Percentiles rank a stretch among this genome's conserved stretches.
Evolutionary conservation across 768 basidiomycete genomes (phyloP).

Genomic region (Obba rivulosa): DNA sequence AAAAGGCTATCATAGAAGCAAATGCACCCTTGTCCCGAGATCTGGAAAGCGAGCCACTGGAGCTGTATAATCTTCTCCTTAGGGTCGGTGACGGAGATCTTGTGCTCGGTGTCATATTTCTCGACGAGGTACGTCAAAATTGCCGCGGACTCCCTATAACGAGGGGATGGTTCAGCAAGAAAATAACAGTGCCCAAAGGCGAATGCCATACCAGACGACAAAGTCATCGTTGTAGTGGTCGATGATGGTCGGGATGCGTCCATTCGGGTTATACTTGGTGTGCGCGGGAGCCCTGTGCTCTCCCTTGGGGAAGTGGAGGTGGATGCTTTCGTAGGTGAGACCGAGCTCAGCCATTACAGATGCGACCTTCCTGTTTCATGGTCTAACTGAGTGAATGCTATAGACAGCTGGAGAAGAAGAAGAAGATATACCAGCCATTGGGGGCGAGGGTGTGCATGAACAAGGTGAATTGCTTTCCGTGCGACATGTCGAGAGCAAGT

Average conservation of each 20-base stretch:
- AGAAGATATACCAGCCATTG: constrained; percentile 18
- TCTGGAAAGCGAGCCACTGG: constrained; percentile 36
- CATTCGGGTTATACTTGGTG: constrained; percentile 66
- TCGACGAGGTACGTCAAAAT: constrained; percentile 35
- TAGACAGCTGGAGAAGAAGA: too few relatives aligned
- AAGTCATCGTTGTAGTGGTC: constrained; percentile 59
- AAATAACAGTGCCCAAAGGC: neutral
- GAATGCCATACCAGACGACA: constrained; percentile 30
- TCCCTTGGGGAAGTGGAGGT: constrained; percentile 51
- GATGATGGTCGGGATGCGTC: constrained; percentile 61
- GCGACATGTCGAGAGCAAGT: constrained; percentile 14
- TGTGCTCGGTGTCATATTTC: constrained; percentile 34
- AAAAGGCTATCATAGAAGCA: neutral
- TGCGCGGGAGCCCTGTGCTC: constrained; percentile 77
- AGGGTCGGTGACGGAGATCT: constrained; percentile 9
- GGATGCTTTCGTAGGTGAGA: constrained; percentile 10
- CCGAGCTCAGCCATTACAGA: constrained; percentile 10
- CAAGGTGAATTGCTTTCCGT: constrained; percentile 26
- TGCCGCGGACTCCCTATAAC: constrained; percentile 25
- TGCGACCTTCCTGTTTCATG: constrained; percentile 11
- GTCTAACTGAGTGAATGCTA: too few relatives aligned
- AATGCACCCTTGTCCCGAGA: constrained; percentile 13
- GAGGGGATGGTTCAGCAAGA: too few relatives aligned
- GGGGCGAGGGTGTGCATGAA: constrained; percentile 18
- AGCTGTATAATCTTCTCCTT: constrained; percentile 13